These are phyloP conservation scores for Oldenlandia corymbosa DNA, from an alignment of 257 asterid genomes.

Conservation along the genomic window DNA sequence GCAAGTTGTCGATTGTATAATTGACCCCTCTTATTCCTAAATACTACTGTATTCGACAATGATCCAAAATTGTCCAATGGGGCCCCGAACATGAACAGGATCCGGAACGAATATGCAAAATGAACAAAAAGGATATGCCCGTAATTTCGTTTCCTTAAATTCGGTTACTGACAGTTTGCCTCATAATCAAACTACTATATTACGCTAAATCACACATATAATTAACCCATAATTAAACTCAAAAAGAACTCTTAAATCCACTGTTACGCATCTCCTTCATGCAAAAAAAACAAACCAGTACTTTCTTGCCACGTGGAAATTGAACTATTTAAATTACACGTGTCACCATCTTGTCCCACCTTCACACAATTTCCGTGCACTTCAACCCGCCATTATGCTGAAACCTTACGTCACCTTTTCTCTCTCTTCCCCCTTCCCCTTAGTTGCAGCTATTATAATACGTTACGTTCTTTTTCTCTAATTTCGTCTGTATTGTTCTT, in stretches of 20 bases:
- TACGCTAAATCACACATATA: neutral
- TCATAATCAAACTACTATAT: too few relatives aligned
- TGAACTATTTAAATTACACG: neutral
- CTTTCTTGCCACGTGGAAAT: conserved; percentile 16
- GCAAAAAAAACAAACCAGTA: too few relatives aligned
- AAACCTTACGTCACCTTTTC: conserved; percentile 4
- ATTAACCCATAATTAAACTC: neutral
- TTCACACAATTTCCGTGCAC: conserved; percentile 26
- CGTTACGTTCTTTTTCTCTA: conserved; percentile 23
- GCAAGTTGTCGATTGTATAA: neutral
- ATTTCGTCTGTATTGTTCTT: neutral
- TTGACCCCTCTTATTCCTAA: neutral
- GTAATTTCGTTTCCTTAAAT: neutral
- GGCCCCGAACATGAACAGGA: neutral
- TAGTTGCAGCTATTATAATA: conserved; percentile 1
- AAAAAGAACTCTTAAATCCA: too few relatives aligned
- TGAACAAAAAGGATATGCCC: neutral
- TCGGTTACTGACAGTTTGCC: neutral
- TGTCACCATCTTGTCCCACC: conserved; percentile 24
- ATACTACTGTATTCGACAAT: neutral
- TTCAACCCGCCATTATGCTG: neutral
- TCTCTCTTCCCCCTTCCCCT: conserved; percentile 18
- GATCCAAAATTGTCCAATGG: neutral
- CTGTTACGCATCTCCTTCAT: too few relatives aligned
- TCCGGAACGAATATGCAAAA: neutral